Base-by-base conservation (phyloP, 2,329 filamentous ascomycete species). In the Metarhizium robertsii region DNA sequence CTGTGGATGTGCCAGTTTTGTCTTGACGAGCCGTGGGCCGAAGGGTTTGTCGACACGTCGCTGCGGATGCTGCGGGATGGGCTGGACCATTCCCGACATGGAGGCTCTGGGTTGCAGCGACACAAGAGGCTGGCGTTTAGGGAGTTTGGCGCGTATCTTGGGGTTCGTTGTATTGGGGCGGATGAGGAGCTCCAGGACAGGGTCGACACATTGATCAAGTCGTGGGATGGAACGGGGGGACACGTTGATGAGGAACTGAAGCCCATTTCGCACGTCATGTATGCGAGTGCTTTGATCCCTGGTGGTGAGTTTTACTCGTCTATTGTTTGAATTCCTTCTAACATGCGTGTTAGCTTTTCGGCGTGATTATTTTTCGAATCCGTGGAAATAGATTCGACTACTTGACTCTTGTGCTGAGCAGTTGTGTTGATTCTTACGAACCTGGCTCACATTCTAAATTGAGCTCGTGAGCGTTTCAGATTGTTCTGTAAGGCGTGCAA, bases 251-350 rank as follows among this genome's bases (percentile, higher is more conserved):
- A 67, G 25, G 77, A 79, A 49, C 61, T 83, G 59, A 67, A 70
- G 48, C 79, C 79, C 0, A 83, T 83, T 45, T 81, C 78, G 4
- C 65, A 72, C 25, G 78, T 78, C 43, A 83, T 83, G 79, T 81
- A 80, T 67, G 76, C 79, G 14, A 70, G 79, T 4, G 79, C 79
- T 38, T 60, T 83, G 59, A 72, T 79, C 52, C 77, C 79, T 4
- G 79, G 79, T 60, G 77, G 79, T 81, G 61, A 75, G 76, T 69
- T 30, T 34, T 1, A 11, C 32, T 3, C 5, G 7, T 34, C 6
- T 3, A 8, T 34, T 34, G 2, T 8, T 34, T 34, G 2, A 7
- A 8, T 34, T 34, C 3, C 45, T 20, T 10, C 34, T 51, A 14
- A 30, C 8, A 0, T n/a, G 40, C 25, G 16, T 8, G n/a, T 16